Evolutionary conservation across 176 grass and related monocot genomes (phyloP), one percentile per base, ranked within the genome.

Genomic region (Miscanthus lutarioriparius): DNA sequence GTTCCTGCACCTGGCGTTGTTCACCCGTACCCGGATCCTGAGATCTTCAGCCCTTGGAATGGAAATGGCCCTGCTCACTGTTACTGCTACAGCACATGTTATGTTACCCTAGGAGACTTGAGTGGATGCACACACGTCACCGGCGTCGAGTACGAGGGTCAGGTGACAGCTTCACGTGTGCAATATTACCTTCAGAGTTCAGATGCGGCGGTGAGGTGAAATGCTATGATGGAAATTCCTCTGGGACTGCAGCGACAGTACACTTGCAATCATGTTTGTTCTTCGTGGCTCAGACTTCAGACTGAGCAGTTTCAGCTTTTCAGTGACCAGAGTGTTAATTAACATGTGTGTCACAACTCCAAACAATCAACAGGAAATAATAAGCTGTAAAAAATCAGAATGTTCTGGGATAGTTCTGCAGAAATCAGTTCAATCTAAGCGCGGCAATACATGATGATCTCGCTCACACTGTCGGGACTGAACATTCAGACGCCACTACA

Each of bases 1-100:
- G 77, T 81, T 12, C 17, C 27, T 75, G 23, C 77, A 74, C 69
- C 77, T 67, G 77, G 62, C 70, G 15, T 22, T 43, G 32, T n/a
- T 49, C 54, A 51, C 76, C 43, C 22, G 56, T 37, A 65, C 68
- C 25, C 1, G 23, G 27, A 80, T 41, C 61, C 77, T 66, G 56
- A 15, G 27, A 86, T 38, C 84, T 47, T 6, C 15, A 25, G 39
- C 65, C 43, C 65, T 44, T n/a, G 22, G 54, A 5, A 27, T 23
- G 8, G 3, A 11, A 40, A 8, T 14, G 23, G n/a, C 65, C 26
- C 8, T 71, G 37, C 14, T 2, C 15, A 0, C 16, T 26, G 69
- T 45, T 43, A 71, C 68, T 14, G 6, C 17, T 38, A 41, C 39
- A 1, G n/a, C n/a, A n/a, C n/a, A n/a, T n/a, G n/a, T n/a, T n/a